Evolutionary conservation across 352 stramenopile species (phyloP), one percentile per base, ranked within the genome.

Genomic region (Albugo candida): DNA sequence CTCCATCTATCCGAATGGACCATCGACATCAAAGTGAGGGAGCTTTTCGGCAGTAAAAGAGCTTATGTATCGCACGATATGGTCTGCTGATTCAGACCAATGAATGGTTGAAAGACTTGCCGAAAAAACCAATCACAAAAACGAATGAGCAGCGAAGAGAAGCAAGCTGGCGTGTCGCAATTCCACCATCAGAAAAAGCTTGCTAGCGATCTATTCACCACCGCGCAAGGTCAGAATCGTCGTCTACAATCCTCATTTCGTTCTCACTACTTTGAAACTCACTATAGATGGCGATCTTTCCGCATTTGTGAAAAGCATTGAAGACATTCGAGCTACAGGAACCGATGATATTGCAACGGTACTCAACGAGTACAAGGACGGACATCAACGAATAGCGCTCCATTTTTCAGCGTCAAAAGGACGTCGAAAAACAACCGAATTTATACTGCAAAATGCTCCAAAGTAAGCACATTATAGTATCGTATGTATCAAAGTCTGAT

Each of bases 181-280:
- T 88, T 77, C 59, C 65, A 88, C 51, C 65, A 74, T 52, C 70
- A 88, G 51, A 81, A 81, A 57, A 63, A 88, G 56, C 55, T 88
- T n/a, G 67, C 83, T 31, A 58, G 59, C 18, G 65, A 84, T 39
- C 60, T 88, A 36, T 65, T 85, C 42, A 71, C 64, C 40, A 79
- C 65, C 45, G 70, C 75, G 19, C 68, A 88, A 55, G 76, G 75
- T 88, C 52, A 57, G 65, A 63, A 11, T 8, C 47, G 6, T 27
- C 13, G 10, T 13, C 1, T 11, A 36, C 20, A 44, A 21, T 19
- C 35, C 11, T 38, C 17, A 11, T 8, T 42, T 17, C 35, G n/a
- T 10, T 36, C 44, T 31, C 13, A 20, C 12, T 16, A 14, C 20
- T 6, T 40, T 52, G 20, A 17, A 53, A 11, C 3, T 3, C 6